Conservation (phyloP, 2,329 filamentous ascomycete genomes). For the Trichothecium sympodiale region DNA sequence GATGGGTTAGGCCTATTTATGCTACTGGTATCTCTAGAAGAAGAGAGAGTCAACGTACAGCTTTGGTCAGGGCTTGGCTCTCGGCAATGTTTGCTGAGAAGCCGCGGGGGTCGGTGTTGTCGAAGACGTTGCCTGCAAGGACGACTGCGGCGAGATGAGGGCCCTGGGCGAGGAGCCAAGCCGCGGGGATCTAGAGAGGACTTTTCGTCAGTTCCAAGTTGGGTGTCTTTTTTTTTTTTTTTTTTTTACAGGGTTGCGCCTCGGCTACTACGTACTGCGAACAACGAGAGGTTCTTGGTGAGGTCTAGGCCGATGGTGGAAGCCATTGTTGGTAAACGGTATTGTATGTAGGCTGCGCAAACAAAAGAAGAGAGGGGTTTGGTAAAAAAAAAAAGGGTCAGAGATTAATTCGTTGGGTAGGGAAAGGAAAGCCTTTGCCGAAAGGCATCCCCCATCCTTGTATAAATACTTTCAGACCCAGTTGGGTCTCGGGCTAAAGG, state of each 20-base stretch:
- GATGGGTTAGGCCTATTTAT: not conserved
- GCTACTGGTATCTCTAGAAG: not conserved
- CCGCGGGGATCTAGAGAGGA: conserved; percentile 25
- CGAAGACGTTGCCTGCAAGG: conserved; percentile 20
- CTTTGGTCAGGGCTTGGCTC: conserved; percentile 18
- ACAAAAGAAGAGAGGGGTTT: too few species aligned
- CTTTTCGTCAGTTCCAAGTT: not conserved
- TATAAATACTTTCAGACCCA: too few species aligned
- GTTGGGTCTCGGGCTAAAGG: too few species aligned
- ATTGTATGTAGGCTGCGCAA: too few species aligned
- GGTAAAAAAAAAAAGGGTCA: too few species aligned
- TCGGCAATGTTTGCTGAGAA: conserved; percentile 18
- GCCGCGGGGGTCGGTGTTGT: conserved; percentile 26
- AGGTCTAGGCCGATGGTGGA: conserved; percentile 21
- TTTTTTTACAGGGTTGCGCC: too few species aligned
- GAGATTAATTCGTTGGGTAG: too few species aligned
- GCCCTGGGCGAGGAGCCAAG: conserved; percentile 21
- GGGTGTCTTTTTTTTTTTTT: too few species aligned
- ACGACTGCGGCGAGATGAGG: conserved; percentile 23
- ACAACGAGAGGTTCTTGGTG: conserved; percentile 23
- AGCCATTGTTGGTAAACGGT: conserved; percentile 13
- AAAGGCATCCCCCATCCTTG: too few species aligned
- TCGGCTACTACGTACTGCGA: conserved; percentile 11
- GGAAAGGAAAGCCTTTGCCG: too few species aligned
- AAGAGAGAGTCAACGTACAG: conserved; percentile 9